Evolutionary conservation across 371 early-diverging fungal genomes (phyloP), one percentile per base, ranked within the genome.

Genomic region (Mortierella sp.): DNA sequence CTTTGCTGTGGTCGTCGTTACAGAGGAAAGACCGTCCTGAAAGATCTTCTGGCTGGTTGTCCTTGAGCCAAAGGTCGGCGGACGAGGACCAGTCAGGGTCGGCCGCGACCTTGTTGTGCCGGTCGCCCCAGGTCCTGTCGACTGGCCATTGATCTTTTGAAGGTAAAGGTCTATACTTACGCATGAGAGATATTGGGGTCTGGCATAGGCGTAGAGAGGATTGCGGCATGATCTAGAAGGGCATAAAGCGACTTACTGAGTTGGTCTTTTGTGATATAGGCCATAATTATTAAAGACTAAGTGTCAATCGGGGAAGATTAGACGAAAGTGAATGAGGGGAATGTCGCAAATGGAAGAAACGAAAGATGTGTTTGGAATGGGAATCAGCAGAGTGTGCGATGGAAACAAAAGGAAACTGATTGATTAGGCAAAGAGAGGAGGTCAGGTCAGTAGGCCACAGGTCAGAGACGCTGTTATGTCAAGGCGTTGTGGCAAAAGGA

Each of bases 221-320:
- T 15, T 12, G 30, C 37, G 5, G 32, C 17, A 39, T n/a, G 50
- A 24, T 5, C 8, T 0, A 43, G n/a, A 30, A 6, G 15, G 11
- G 8, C 5, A 21, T 11, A 23, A 21, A 14, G 23, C 3, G 37
- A 44, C 65, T 41, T 73, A 73, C 73, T 67, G 39, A 73, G 68
- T 26, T 73, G 73, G 60, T 73, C 73, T 24, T 62, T 73, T 53
- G 73, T 73, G 37, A 73, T 73, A 42, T 67, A 73, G 24, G 73
- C 50, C 73, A 73, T 73, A 39, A 1, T 1, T 34, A 14, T 34
- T n/a, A n/a, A n/a, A 14, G 7, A 34, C 37, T 34, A 1, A n/a
- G n/a, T 4, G 37, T 14, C 37, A 34, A 4, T 34, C 11, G 37
- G 37, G 11, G 14, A 34, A 14, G 37, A 34, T 7, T 7, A 34